These are phyloP conservation scores for Solanum hybrid DNA, from an alignment of 305 asterid species.

Conservation along the genomic window DNA sequence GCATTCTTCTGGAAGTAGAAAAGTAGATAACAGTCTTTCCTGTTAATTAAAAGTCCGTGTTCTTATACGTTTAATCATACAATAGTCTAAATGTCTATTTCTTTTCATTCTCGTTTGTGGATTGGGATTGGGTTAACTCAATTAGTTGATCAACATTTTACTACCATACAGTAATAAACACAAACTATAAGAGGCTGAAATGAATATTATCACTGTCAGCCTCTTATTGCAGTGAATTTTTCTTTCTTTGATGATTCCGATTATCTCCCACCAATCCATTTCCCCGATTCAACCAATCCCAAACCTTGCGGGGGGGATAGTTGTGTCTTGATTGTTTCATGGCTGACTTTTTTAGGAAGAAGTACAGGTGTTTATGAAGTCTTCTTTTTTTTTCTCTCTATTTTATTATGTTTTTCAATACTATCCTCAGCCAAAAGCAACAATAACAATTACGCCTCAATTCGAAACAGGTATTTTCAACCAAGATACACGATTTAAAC, in stretches of 20 bases:
- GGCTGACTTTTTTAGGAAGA: neutral
- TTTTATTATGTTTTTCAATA: neutral
- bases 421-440: neutral
- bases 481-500: neutral
- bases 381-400: neutral
- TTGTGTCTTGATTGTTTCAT: neutral
- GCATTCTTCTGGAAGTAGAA: neutral
- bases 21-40: neutral
- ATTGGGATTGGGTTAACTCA: neutral
- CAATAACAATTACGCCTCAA: neutral
- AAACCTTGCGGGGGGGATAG: neutral
- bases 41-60: neutral
- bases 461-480: neutral
- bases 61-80: neutral
- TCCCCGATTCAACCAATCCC: neutral
- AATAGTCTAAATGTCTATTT: neutral
- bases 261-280: neutral
- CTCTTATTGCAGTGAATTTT: neutral
- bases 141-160: neutral
- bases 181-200: neutral
- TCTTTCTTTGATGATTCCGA: neutral
- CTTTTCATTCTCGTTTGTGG: neutral
- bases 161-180: neutral
- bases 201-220: neutral
- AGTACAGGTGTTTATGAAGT: neutral